phyloP scores from a whole-genome alignment of 176 grass and related monocot species.

The Triticum turgidum region DNA sequence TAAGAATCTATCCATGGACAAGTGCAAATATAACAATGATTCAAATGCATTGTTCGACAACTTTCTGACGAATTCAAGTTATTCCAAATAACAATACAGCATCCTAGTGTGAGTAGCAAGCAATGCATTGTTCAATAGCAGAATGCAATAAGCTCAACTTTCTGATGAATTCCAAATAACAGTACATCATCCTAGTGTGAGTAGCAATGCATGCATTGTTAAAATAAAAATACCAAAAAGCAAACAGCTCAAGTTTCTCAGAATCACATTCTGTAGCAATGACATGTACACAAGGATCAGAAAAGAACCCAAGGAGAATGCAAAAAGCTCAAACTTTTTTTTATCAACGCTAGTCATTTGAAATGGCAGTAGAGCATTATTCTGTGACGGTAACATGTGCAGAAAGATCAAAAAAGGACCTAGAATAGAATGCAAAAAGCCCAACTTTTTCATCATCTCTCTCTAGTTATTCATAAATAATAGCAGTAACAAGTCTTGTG shows the following conservation, averaged over 20 bases:
- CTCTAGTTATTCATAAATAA: too few relatives aligned
- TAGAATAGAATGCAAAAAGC: too few relatives aligned
- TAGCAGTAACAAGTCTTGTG: too few relatives aligned
- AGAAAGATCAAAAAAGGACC: neutral
- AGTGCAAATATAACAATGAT: neutral
- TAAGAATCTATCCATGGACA: neutral
- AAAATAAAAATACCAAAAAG: neutral
- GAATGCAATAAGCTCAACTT: neutral
- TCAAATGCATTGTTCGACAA: neutral
- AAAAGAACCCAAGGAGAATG: too few relatives aligned
- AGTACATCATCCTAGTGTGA: too few relatives aligned
- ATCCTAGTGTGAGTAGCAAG: too few relatives aligned
- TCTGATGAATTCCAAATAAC: neutral
- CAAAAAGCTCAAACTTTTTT: neutral
- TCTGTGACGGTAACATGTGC: neutral
- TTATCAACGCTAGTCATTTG: neutral
- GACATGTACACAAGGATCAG: too few relatives aligned
- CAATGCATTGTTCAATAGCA: neutral
- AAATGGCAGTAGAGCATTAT: neutral
- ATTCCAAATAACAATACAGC: neutral
- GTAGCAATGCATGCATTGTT: too few relatives aligned
- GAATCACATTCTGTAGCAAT: too few relatives aligned
- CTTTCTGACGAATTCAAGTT: neutral
- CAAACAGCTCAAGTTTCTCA: neutral
- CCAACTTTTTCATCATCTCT: too few relatives aligned